Percentiles rank a stretch among this genome's conserved stretches.
These are phyloP conservation scores for Cairneyella variabilis DNA, from an alignment of 495 filamentous ascomycete genomes.

Conservation along the genomic window DNA sequence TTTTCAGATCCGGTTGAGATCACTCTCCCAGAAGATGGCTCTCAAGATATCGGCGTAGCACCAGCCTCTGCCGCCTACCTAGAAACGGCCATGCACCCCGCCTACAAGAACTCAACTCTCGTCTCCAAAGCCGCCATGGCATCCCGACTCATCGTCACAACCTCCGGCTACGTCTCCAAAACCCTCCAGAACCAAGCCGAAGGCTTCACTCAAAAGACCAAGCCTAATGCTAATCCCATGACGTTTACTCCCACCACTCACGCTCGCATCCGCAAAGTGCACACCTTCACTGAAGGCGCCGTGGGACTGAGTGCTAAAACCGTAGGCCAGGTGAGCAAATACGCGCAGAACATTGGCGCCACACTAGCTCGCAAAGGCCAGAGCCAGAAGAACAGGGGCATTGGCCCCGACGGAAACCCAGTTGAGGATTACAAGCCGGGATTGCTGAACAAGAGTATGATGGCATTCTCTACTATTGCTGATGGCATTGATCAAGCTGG, in stretches of 20 bases:
- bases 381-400: slow-evolving; percentile 38
- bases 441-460: slow-evolving; percentile 88
- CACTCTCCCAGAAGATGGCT: slow-evolving; percentile 69
- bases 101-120: slow-evolving; percentile 79
- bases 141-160: slow-evolving; percentile 89
- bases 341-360: slow-evolving; percentile 87
- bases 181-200: slow-evolving; percentile 73
- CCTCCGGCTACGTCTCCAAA: slow-evolving; percentile 72
- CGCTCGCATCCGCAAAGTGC: slow-evolving; percentile 78
- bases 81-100: slow-evolving; percentile 76
- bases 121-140: slow-evolving; percentile 88
- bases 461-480: slow-evolving; percentile 92
- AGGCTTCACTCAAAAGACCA: slow-evolving; percentile 71
- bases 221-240: slow-evolving; percentile 72
- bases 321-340: slow-evolving; percentile 71
- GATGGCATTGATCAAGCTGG: slow-evolving; percentile 89
- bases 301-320: slow-evolving; percentile 80
- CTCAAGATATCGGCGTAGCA: slow-evolving; percentile 65
- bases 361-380: slow-evolving; percentile 55
- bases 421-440: slow-evolving; percentile 75
- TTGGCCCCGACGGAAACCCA: slow-evolving; percentile 61
- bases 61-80: slow-evolving; percentile 80
- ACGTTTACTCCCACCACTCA: slow-evolving; percentile 86
- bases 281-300: slow-evolving; percentile 70
- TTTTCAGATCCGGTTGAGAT: slow-evolving; percentile 85